Evolutionary conservation across 441 rosid genomes (phyloP).

Genomic region (Corymbia calophylla): DNA sequence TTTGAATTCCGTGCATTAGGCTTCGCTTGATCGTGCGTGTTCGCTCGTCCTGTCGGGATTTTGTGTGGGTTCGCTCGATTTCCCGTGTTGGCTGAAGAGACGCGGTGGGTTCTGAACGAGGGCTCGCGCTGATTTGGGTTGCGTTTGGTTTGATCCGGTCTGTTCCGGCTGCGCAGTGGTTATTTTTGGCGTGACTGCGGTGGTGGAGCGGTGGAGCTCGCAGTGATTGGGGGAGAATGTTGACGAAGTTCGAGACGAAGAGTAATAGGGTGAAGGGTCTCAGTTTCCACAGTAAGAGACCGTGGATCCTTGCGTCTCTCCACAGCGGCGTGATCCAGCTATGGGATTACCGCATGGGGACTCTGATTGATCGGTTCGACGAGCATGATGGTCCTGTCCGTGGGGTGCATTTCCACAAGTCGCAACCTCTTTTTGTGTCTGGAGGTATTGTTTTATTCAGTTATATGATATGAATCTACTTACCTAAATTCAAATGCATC

Average conservation of each 20-base stretch:
- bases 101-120: neutral
- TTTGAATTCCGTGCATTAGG: neutral
- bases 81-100: neutral
- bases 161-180: neutral
- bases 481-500: neutral
- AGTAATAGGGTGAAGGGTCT: slow-evolving; percentile 86
- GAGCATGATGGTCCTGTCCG: slow-evolving; percentile 92
- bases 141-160: neutral
- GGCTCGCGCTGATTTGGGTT: neutral
- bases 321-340: slow-evolving; percentile 90
- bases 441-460: slow-evolving; percentile 43
- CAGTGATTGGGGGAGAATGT: slow-evolving; percentile 29
- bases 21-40: neutral
- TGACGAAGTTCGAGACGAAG: slow-evolving; percentile 84
- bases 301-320: slow-evolving; percentile 89
- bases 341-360: slow-evolving; percentile 90
- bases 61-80: neutral
- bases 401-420: slow-evolving; percentile 71
- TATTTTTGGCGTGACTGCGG: neutral
- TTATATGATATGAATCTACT: neutral
- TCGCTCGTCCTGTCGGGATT: neutral
- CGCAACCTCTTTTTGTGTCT: slow-evolving; percentile 77
- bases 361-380: slow-evolving; percentile 68
- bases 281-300: slow-evolving; percentile 72
- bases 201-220: neutral